A percentile compares a stretch with the other conserved stretches of the same genome.
Evolutionary conservation across 1,139 yeast genomes (phyloP).

Genomic region (Scheffersomyces segobiensis): DNA sequence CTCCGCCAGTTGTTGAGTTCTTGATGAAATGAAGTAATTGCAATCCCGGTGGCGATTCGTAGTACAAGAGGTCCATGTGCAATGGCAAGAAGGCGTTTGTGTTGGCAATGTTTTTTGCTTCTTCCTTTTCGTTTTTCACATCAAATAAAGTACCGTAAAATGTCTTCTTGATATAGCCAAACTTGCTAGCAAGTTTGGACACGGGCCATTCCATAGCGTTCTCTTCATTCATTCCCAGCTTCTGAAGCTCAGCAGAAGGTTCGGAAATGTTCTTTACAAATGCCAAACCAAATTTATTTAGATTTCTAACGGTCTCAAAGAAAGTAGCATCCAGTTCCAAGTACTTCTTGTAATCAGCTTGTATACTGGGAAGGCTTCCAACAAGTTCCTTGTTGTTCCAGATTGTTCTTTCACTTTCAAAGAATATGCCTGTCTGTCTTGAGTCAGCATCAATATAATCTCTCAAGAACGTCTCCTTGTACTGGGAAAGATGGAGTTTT

Average conservation of each 20-base stretch:
- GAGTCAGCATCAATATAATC: constrained; percentile 38
- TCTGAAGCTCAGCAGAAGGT: constrained; percentile 19
- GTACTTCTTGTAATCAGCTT: constrained; percentile 45
- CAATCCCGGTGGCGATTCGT: constrained; percentile 83
- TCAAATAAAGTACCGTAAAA: constrained; percentile 77
- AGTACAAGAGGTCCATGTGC: constrained; percentile 79
- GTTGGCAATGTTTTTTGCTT: constrained; percentile 76
- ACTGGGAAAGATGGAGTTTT: constrained; percentile 33
- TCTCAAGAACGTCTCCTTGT: constrained; percentile 48
- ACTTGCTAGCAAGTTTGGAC: constrained; percentile 51
- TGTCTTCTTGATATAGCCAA: constrained; percentile 73
- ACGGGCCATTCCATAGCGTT: constrained; percentile 44
- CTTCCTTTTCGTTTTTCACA: constrained; percentile 54
- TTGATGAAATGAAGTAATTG: constrained; percentile 69
- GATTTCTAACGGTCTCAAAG: constrained; percentile 39
- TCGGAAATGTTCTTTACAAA: constrained; percentile 56
- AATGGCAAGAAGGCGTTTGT: constrained; percentile 68
- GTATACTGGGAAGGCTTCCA: constrained; percentile 16
- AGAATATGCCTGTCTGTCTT: constrained; percentile 33
- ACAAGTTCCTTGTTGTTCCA: constrained; percentile 41
- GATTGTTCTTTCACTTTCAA: constrained; percentile 33
- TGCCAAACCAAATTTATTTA: constrained; percentile 61
- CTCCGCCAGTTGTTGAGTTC: constrained; percentile 69
- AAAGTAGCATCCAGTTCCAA: constrained; percentile 35
- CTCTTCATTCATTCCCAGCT: constrained; percentile 21